Conservation (phyloP, 2,329 filamentous ascomycete species). For the Blastomyces parvus region DNA sequence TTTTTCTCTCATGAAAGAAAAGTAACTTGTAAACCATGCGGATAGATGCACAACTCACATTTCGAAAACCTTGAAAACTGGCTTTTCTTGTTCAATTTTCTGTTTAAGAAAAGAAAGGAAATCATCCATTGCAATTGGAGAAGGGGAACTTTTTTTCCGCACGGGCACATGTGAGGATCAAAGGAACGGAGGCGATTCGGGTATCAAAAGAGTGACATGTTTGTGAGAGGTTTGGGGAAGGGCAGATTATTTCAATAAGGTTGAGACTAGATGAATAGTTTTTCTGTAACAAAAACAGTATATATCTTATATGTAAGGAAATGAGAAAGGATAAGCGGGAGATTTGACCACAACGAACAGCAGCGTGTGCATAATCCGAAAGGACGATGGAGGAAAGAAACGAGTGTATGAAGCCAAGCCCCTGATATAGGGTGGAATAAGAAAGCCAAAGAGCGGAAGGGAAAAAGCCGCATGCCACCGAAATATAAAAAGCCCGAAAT, state of each 20-base stretch:
- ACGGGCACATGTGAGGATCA: not conserved
- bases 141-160: not conserved
- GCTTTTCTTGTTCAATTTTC: not conserved
- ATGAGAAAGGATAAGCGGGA: not conserved
- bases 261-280: not conserved
- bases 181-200: not conserved
- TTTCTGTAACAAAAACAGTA: not conserved
- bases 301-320: not conserved
- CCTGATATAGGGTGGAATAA: not conserved
- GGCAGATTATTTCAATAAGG: not conserved
- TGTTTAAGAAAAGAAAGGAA: not conserved
- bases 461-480: not conserved
- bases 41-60: too few species aligned
- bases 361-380: not conserved
- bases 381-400: not conserved
- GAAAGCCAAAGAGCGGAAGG: not conserved
- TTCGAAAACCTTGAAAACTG: not conserved
- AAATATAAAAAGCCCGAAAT: not conserved
- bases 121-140: not conserved
- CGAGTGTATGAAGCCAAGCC: not conserved
- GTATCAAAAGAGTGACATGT: not conserved
- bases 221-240: not conserved
- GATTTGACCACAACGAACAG: not conserved
- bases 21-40: too few species aligned
- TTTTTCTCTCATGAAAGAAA: too few species aligned